Evolutionary conservation across 176 grass and related monocot genomes (phyloP), one percentile per base, ranked within the genome.

Genomic region (Oryza nivara): DNA sequence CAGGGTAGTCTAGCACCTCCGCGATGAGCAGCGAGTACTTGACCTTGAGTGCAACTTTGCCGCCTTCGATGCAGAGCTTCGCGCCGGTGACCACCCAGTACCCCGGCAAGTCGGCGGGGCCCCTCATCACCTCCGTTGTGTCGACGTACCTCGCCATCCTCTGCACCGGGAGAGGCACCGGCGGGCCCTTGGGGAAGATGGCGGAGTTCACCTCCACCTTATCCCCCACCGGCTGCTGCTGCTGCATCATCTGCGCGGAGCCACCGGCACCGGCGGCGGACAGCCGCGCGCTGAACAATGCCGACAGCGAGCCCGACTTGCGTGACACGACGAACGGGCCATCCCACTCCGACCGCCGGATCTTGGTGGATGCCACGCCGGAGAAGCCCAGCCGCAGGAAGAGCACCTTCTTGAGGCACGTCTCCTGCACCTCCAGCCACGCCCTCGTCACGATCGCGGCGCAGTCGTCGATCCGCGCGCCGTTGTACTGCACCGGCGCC

Each of bases 81-180:
- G 90, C 95, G 72, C 95, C 95, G 5, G 95, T 94, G 45, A 94
- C 86, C 61, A 97, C 92, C 95, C 95, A 97, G 34, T 94, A 94
- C 30, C 95, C 95, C 81, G 95, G 92, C 79, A 91, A 70, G 38
- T 97, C 90, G 67, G 89, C 95, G 22, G 95, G 86, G 0, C 95
- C 95, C 71, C 92, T 88, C 16, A 17, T 84, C 72, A 92, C 85
- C 85, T 97, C 95, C 1, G 84, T 88, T 4, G 90, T 97, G 56
- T 97, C 92, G 11, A 97, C 65, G 79, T 94, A 88, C 81, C 89
- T 91, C 0, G 95, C 91, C 92, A 97, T 87, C 89, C 56, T 94
- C 70, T 78, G 92, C 17, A 94, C 90, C 10, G 90, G 91, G 30
- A 97, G 72, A 19, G 95, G 92, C 81, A 94, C 92, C 14, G 95